Evolutionary conservation across 1,284 basidiomycete genomes (phyloP), one percentile per base, ranked within the genome.

Genomic region (Cutaneotrichosporon sp.): DNA sequence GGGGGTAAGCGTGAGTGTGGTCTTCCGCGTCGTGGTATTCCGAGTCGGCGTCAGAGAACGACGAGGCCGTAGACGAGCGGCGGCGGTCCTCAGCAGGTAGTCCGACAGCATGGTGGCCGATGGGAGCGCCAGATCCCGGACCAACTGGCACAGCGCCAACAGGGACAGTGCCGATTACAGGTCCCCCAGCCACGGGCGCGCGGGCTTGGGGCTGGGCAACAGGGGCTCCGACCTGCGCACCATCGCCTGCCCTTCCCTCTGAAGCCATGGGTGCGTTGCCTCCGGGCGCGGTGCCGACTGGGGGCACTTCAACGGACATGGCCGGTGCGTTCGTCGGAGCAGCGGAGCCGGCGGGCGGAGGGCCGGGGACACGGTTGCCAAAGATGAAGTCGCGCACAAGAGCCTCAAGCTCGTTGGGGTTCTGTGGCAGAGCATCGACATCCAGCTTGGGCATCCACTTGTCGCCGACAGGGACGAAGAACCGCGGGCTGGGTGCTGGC

Each of bases 371-470:
- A 43, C 67, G 63, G 16, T 64, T 65, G 27, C 65, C 66, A 51
- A 72, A 85, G 66, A 87, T 84, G 79, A 82, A 87, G 49, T 79
- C 74, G 63, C 81, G 76, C 20, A 86, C 82, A 2, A 72, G 75
- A 20, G 72, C 74, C 49, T 80, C 81, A 54, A 89, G 86, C 64
- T 82, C 80, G 41, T 79, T 72, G 9, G 84, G 78, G 63, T 89
- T 84, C 57, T 79, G 77, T 10, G 88, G 86, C 39, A 90, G 74
- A 90, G 72, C 76, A 57, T 75, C 72, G 27, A 76, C 60, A 38
- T 67, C 71, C 59, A 94, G 76, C 71, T 85, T 88, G 2, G 90
- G 89, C 62, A 82, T 78, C 86, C 88, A 96, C 64, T 84, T 81
- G 14, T 88, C 83, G 46, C 81, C 82, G 33, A 75, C 75, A 61